Conservation (phyloP, 495 filamentous ascomycete species). For the Ascobolus immersus region DNA sequence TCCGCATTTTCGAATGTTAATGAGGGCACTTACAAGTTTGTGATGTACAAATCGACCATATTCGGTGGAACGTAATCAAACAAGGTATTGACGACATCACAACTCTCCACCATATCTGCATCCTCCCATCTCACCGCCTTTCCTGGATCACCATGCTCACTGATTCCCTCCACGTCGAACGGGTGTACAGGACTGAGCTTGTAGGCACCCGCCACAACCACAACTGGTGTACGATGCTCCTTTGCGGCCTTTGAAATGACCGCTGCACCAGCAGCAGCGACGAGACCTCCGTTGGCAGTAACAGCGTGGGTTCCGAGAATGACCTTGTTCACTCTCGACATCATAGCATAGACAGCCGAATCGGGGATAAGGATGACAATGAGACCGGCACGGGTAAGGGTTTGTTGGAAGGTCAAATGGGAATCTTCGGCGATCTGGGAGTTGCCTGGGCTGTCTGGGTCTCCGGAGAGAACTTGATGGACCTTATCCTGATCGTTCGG, state of each 20-base stretch:
- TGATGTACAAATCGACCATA: slow-evolving; percentile 68
- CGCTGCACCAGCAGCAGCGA: slow-evolving; percentile 53
- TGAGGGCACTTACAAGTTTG: slow-evolving; percentile 51
- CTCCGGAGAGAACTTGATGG: slow-evolving; percentile 32
- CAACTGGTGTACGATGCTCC: slow-evolving; percentile 51
- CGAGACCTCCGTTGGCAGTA: slow-evolving; percentile 57
- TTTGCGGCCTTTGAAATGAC: slow-evolving; percentile 61
- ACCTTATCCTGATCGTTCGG: slow-evolving; percentile 40
- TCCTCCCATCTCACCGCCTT: slow-evolving; percentile 49
- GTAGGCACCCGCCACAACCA: slow-evolving; percentile 65
- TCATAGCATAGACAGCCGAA: slow-evolving; percentile 65
- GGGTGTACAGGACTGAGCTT: slow-evolving; percentile 76
- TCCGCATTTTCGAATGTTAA: background rate
- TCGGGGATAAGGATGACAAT: slow-evolving; percentile 61
- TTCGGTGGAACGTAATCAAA: slow-evolving; percentile 65
- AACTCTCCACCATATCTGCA: slow-evolving; percentile 43
- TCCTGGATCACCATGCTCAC: slow-evolving; percentile 58
- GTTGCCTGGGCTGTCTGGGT: slow-evolving; percentile 25
- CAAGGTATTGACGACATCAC: slow-evolving; percentile 56
- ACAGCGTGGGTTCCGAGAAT: slow-evolving; percentile 66
- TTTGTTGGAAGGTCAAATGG: slow-evolving; percentile 37
- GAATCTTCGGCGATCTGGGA: slow-evolving; percentile 10
- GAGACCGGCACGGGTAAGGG: slow-evolving; percentile 48
- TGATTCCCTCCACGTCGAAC: slow-evolving; percentile 45
- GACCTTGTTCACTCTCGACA: slow-evolving; percentile 84